Conservation (phyloP, 345 rosid species). For the Draba incana region DNA sequence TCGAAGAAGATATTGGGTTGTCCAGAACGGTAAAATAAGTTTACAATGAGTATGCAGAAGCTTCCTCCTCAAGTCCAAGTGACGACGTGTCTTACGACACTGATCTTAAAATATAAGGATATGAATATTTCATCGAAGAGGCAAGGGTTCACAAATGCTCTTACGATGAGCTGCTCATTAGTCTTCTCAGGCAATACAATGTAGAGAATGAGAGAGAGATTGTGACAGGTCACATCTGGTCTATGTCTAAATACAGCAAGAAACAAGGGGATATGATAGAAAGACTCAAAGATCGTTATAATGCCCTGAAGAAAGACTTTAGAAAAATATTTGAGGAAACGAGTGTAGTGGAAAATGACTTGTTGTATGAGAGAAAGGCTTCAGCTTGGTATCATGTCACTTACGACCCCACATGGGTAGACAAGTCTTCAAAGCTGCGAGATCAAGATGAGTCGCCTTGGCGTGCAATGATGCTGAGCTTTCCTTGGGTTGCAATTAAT, state of each 20-base stretch:
- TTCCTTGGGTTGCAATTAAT: constrained; percentile 89
- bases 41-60: constrained; percentile 50
- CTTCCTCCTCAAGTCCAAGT: constrained; percentile 44
- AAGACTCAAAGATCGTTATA: constrained; percentile 70
- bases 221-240: constrained; percentile 94
- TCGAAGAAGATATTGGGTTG: constrained; percentile 74
- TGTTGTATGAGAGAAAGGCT: constrained; percentile 70
- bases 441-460: constrained; percentile 43
- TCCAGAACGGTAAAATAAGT: constrained; percentile 63
- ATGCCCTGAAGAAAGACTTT: constrained; percentile 69
- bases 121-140: constrained; percentile 55
- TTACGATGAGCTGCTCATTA: constrained; percentile 68
- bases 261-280: constrained; percentile 80
- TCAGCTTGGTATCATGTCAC: constrained; percentile 94
- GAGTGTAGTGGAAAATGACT: constrained; percentile 59
- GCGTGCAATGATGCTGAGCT: constrained; percentile 60
- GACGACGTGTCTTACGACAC: constrained; percentile 65
- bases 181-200: constrained; percentile 75
- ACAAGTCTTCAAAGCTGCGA: constrained; percentile 55
- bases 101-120: constrained; percentile 63
- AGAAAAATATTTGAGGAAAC: constrained; percentile 58
- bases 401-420: constrained; percentile 74
- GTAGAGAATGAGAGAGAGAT: constrained; percentile 87
- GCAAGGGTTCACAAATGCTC: constrained; percentile 84
- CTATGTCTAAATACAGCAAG: constrained; percentile 73